Percentiles rank a stretch among this genome's conserved stretches.
Evolutionary conservation across 192 early-diverging fungal species (phyloP).

Genomic region (Entomortierella chlamydospora): DNA sequence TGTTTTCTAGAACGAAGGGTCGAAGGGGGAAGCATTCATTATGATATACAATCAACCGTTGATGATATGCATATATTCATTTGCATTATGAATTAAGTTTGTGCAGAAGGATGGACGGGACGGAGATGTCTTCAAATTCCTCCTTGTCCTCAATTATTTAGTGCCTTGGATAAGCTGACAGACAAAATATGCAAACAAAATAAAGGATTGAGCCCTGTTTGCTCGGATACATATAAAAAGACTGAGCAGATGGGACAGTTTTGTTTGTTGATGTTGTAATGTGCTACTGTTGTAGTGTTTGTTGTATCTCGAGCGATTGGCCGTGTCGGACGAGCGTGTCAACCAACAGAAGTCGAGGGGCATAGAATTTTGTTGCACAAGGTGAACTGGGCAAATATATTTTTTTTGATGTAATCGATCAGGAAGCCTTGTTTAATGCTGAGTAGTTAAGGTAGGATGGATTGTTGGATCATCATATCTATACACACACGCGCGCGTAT

Average conservation of each 20-base stretch:
- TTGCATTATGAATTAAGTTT: neutral
- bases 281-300: neutral
- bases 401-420: too few species aligned
- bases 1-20: neutral
- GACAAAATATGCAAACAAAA: neutral
- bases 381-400: too few species aligned
- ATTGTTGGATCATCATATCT: too few species aligned
- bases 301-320: neutral
- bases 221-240: conserved; percentile 2
- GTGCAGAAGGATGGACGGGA: neutral
- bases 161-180: neutral
- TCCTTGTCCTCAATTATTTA: neutral
- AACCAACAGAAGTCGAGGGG: neutral
- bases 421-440: too few species aligned
- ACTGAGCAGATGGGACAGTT: neutral
- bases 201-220: neutral
- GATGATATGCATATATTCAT: neutral
- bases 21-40: neutral
- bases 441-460: too few species aligned
- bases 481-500: too few species aligned
- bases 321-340: neutral
- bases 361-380: neutral
- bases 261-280: conserved; percentile 5
- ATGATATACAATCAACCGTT: neutral
- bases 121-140: neutral